Percentiles rank a stretch among this genome's conserved stretches.
Conservation (phyloP, 371 early-diverging fungal species). For the Zychaea mexicana region DNA sequence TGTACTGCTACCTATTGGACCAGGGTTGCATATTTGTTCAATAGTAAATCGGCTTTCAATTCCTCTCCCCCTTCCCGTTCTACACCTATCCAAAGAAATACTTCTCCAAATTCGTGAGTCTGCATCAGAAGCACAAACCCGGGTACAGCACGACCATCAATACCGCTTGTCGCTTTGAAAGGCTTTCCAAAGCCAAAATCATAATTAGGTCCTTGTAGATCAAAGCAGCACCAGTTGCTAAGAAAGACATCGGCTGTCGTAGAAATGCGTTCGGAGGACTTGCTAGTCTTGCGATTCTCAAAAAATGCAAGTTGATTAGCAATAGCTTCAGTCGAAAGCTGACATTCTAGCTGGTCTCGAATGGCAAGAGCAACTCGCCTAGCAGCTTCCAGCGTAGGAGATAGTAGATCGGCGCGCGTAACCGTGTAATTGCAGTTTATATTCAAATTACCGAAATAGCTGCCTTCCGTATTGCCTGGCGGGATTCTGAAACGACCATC, state of each 20-base stretch:
- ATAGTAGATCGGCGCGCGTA: constrained; percentile 30
- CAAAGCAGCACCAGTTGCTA: constrained; percentile 48
- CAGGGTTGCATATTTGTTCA: no score
- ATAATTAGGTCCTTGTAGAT: constrained; percentile 30
- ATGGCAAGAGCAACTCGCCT: constrained; percentile 35
- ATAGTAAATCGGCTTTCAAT: no score
- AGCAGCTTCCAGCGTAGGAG: constrained; percentile 20
- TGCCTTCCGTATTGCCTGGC: constrained; percentile 25
- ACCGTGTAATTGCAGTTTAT: constrained; percentile 24
- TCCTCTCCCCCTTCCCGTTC: no score
- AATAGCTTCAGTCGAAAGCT: constrained; percentile 37
- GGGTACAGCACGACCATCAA: no score
- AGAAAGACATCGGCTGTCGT: constrained; percentile 38
- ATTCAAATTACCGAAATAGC: constrained; percentile 46
- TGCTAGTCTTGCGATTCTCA: constrained; percentile 17
- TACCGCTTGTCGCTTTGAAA: no score
- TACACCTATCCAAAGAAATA: no score
- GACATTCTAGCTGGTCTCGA: constrained; percentile 20
- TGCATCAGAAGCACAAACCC: no score
- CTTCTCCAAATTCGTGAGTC: no score
- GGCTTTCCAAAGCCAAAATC: background rate
- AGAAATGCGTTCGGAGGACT: constrained; percentile 12
- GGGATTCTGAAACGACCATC: constrained; percentile 38
- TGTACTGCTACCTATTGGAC: no score
- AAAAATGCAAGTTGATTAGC: constrained; percentile 38